Evolutionary conservation across 495 filamentous ascomycete species (phyloP).

Genomic region (Penicillium waksmanii): DNA sequence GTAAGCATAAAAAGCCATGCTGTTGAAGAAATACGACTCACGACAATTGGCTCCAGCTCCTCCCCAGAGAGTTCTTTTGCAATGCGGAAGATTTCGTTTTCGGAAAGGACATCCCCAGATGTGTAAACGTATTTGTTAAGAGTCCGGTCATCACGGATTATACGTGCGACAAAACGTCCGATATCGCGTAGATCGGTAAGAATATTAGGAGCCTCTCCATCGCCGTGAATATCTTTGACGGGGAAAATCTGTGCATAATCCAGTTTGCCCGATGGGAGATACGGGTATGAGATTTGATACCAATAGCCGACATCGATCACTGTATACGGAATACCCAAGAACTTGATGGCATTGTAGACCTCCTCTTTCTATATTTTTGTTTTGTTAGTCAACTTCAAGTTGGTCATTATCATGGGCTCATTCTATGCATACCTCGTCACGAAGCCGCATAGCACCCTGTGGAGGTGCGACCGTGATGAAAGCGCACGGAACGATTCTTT

Average conservation of each 20-base stretch:
- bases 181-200: constrained; percentile 48
- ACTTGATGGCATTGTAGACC: constrained; percentile 3
- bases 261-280: constrained; percentile 40
- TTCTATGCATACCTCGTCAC: background rate
- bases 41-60: background rate
- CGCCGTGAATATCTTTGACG: constrained; percentile 29
- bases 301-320: constrained; percentile 53
- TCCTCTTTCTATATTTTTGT: background rate
- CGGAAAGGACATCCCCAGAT: background rate
- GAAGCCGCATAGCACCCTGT: background rate
- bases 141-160: constrained; percentile 46
- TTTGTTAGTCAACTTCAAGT: background rate
- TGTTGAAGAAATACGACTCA: background rate
- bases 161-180: constrained; percentile 44
- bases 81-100: background rate
- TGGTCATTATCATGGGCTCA: background rate
- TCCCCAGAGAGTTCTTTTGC: constrained; percentile 4
- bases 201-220: constrained; percentile 35
- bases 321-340: constrained; percentile 44
- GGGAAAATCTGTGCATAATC: constrained; percentile 28
- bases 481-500: background rate
- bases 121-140: constrained; percentile 30
- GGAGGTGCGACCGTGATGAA: background rate
- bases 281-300: constrained; percentile 41
- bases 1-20: background rate